phyloP scores from a whole-genome alignment of 306 rosid genomes.

The Urtica urens region DNA sequence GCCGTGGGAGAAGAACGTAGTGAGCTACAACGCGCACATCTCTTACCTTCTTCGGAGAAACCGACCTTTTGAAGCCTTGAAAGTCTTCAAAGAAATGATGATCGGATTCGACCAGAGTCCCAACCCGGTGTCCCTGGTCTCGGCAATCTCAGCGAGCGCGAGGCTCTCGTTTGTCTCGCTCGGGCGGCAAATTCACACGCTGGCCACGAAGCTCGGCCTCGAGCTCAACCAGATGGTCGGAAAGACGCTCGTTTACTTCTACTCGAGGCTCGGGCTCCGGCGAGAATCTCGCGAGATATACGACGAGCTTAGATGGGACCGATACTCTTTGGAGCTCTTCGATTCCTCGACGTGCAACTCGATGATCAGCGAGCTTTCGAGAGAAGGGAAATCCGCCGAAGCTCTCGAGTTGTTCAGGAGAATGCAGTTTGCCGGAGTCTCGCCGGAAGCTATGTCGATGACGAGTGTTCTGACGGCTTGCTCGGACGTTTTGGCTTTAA shows the following conservation, averaged over 20 bases:
- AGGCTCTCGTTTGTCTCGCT: conserved; percentile 23
- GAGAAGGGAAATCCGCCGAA: conserved; percentile 30
- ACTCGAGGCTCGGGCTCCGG: conserved; percentile 66
- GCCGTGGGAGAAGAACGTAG: conserved; percentile 35
- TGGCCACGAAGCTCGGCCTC: conserved; percentile 24
- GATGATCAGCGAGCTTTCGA: conserved; percentile 52
- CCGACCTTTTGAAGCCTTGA: conserved; percentile 24
- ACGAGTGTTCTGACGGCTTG: conserved; percentile 54
- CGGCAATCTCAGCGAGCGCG: conserved; percentile 50
- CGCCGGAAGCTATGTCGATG: conserved; percentile 41
- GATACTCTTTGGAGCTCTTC: conserved; percentile 44
- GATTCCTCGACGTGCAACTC: conserved; percentile 75
- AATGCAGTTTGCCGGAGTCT: conserved; percentile 38
- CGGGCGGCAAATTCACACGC: conserved; percentile 62
- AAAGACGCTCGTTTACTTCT: conserved; percentile 57
- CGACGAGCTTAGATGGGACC: conserved; percentile 16
- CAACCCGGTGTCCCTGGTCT: conserved; percentile 39
- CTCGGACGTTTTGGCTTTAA: conserved; percentile 36
- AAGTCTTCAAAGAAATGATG: conserved; percentile 44
- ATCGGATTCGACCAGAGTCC: conserved; percentile 16
- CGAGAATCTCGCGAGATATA: conserved; percentile 30
- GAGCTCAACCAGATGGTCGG: conserved; percentile 30
- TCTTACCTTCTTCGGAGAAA: conserved; percentile 53
- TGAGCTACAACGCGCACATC: conserved; percentile 54
- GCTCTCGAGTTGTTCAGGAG: conserved; percentile 46